phyloP scores from a whole-genome alignment of 495 filamentous ascomycete genomes.

The Neurospora sp. region DNA sequence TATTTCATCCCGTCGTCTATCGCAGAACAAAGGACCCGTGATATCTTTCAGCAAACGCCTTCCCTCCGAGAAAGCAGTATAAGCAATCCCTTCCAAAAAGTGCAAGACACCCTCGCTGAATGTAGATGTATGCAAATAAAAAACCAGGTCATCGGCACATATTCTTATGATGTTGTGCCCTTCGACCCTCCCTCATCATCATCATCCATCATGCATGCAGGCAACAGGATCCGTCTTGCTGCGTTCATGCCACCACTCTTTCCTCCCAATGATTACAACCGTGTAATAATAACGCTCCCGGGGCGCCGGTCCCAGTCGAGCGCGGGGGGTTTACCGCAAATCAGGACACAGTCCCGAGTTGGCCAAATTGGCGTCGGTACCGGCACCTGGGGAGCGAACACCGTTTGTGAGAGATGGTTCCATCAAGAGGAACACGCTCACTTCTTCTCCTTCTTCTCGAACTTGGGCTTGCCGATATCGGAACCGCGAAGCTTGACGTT shows the following conservation, averaged over 20 bases:
- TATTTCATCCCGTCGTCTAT: slow-evolving; percentile 1
- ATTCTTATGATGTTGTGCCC: background rate
- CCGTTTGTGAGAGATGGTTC: background rate
- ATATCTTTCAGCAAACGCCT: background rate
- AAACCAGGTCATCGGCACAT: background rate
- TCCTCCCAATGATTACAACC: background rate
- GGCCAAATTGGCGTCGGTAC: background rate
- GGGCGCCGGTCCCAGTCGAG: background rate
- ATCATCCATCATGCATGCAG: background rate
- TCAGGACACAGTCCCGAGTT: background rate
- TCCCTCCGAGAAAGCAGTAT: background rate
- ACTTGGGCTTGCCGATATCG: slow-evolving; percentile 68
- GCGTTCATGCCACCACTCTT: background rate
- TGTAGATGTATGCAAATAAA: background rate
- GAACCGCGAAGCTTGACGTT: slow-evolving; percentile 74
- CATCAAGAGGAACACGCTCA: slow-evolving; percentile 2
- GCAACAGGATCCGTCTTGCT: background rate
- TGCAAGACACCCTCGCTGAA: background rate
- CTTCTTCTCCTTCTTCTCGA: slow-evolving; percentile 56
- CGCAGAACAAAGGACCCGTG: background rate
- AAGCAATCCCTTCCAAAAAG: background rate
- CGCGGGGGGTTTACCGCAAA: background rate
- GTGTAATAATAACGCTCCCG: background rate
- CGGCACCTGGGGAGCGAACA: background rate
- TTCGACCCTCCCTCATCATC: background rate